Conservation (phyloP, 805 yeast genomes). For the Millerozyma miso region DNA sequence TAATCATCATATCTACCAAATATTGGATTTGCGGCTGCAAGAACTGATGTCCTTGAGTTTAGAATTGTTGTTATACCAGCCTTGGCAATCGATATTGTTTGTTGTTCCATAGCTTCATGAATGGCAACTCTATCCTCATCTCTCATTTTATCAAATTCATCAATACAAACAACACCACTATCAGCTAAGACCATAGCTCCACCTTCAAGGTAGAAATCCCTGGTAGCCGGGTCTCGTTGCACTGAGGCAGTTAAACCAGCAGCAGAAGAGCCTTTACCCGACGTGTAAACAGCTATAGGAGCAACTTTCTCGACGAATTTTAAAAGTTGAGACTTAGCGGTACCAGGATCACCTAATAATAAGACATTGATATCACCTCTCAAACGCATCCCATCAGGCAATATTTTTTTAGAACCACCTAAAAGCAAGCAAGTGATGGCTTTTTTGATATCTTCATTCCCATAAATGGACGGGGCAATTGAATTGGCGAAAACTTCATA, state of each 20-base stretch:
- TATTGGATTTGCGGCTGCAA: conserved; percentile 97
- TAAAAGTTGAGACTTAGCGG: conserved; percentile 93
- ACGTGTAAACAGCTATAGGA: conserved; percentile 92
- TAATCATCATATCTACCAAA: conserved; percentile 95
- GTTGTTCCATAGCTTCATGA: conserved; percentile 99
- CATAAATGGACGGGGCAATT: conserved; percentile 96
- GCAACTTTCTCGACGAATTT: conserved; percentile 94
- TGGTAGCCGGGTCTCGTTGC: conserved; percentile 80
- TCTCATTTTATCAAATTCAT: conserved; percentile 98
- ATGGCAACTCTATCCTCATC: conserved; percentile 98
- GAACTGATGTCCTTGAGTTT: conserved; percentile 92
- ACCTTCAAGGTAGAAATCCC: conserved; percentile 95
- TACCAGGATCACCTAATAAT: conserved; percentile 96
- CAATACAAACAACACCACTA: conserved; percentile 98
- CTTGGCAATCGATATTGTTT: conserved; percentile 96
- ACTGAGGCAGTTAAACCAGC: conserved; percentile 99
- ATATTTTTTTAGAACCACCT: conserved; percentile 89
- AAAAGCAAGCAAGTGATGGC: conserved; percentile 87
- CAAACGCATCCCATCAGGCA: conserved; percentile 94
- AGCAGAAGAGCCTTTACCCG: conserved; percentile 99
- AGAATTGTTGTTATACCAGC: conserved; percentile 98
- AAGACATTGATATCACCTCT: conserved; percentile 97
- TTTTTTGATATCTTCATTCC: conserved; percentile 87
- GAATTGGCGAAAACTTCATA: conserved; percentile 82
- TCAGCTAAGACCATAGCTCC: conserved; percentile 99